These are phyloP conservation scores for Datura wrightii DNA, from an alignment of 257 asterid species.

Conservation along the genomic window DNA sequence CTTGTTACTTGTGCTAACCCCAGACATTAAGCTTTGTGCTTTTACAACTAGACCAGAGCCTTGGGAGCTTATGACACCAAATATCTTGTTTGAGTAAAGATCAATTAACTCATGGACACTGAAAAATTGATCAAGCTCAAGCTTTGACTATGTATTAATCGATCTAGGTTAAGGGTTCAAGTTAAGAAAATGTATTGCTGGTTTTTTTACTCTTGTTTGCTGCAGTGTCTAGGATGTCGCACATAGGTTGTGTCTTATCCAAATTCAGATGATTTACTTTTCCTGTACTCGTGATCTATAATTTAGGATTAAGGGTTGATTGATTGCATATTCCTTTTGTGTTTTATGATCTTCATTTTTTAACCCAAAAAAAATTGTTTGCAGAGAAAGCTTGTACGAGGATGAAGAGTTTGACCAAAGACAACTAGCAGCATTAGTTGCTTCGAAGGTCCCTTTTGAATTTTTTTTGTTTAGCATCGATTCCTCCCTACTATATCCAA, in stretches of 20 bases:
- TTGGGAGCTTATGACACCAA: constrained; percentile 7
- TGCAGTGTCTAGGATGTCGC: not conserved
- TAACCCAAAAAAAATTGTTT: not conserved
- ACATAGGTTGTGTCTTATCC: not conserved
- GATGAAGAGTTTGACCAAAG: constrained; percentile 78
- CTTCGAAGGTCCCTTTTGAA: constrained; percentile 64
- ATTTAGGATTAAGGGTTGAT: constrained; percentile 5
- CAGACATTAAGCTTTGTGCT: not conserved
- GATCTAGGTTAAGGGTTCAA: not conserved
- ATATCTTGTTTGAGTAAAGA: not conserved
- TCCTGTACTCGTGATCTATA: not conserved
- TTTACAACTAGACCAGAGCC: not conserved
- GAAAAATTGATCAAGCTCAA: not conserved
- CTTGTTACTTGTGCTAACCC: not conserved
- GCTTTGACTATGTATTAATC: not conserved
- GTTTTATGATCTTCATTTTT: constrained; percentile 13
- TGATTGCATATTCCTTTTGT: constrained; percentile 4
- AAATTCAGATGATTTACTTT: not conserved
- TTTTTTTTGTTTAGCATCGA: not conserved
- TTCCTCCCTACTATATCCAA: not conserved
- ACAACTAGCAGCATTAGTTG: constrained; percentile 81
- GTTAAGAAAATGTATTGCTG: not conserved
- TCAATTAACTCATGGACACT: not conserved
- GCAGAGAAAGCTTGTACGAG: constrained; percentile 76
- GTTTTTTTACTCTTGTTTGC: not conserved